Base-by-base conservation (phyloP, 1,284 basidiomycete species). In the Malassezia slooffiae region DNA sequence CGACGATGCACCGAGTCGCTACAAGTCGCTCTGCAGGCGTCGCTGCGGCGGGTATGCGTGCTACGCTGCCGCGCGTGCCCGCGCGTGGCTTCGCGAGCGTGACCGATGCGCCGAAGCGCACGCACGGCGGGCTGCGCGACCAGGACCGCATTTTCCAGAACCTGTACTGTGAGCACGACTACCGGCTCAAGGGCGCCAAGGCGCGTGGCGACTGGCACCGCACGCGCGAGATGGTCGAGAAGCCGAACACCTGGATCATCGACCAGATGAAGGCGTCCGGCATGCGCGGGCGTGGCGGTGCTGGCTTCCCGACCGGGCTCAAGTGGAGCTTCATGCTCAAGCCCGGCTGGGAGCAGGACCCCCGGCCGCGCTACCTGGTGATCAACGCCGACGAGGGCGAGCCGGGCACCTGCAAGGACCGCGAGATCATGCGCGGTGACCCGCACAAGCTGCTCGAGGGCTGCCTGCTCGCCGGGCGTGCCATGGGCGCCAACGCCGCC, bases 241-340 rank as follows among this genome's bases (percentile, higher is more conserved):
- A 95, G 71, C 90, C 91, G 45, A 88, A 97, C 74, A 78, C 80
- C n/a, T 96, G 86, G 85, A 88, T 97, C 63, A 96, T 97, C 54
- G 81, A 91, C 70, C 81, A 80, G 43, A 85, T 96, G 68, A 96
- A 97, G 72, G 87, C 88, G 63, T 95, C 89, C 12, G 91, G 91
- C 41, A 77, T 97, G 35, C 81, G 91, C 66, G 91, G 91, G 20
- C 83, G 93, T 56, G 91, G 91, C 54, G 91, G 93, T 51, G 93
- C 91, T 42, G 91, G 93, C 34, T 97, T 97, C 72, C 91, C 90
- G 2, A 87, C 83, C 56, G 91, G 91, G 38, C 76, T 97, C 60
- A 97, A 97, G 72, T 97, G 91, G 91, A 66, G 60, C 70, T 95
- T 96, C 72, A 96, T 91, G 84, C 95, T 96, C 76, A 96, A 96